phyloP scores from a whole-genome alignment of 2,329 filamentous ascomycete species.

The Echinosphaeria canescens region DNA sequence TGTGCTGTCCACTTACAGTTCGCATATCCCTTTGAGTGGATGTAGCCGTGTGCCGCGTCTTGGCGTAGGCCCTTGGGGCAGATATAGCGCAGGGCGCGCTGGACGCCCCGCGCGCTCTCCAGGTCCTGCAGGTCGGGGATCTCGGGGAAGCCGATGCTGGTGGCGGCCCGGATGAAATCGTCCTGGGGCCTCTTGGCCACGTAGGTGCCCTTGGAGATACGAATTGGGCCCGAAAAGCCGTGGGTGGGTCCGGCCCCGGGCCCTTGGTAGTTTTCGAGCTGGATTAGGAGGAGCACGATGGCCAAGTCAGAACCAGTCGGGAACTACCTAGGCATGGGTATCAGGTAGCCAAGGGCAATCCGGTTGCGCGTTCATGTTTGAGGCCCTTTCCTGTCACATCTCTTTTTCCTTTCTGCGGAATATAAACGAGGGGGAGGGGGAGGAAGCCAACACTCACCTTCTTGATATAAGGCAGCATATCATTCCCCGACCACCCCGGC shows the following conservation, averaged over 20 bases:
- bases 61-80: conserved; percentile 22
- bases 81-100: conserved; percentile 4
- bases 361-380: no score
- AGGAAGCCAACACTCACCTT: conserved; percentile 12
- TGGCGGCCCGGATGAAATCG: conserved; percentile 21
- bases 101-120: conserved; percentile 12
- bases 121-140: conserved; percentile 24
- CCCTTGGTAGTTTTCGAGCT: conserved; percentile 25
- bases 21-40: no score
- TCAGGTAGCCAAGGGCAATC: no score
- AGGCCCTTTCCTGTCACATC: no score
- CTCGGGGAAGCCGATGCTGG: conserved; percentile 19
- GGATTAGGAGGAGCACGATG: not conserved
- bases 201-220: conserved; percentile 23
- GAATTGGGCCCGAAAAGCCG: conserved; percentile 23
- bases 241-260: conserved; percentile 17
- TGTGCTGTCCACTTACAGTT: no score
- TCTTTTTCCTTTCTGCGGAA: no score
- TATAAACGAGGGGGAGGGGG: no score
- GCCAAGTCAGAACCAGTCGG: no score
- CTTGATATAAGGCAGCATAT: conserved; percentile 23
- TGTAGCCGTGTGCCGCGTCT: conserved; percentile 24
- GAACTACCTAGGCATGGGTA: no score
- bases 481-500: conserved; percentile 9
- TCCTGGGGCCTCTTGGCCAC: conserved; percentile 14